These are phyloP conservation scores for Hemisphaericaspora nanyangensis DNA, from an alignment of 805 yeast genomes.

Conservation along the genomic window DNA sequence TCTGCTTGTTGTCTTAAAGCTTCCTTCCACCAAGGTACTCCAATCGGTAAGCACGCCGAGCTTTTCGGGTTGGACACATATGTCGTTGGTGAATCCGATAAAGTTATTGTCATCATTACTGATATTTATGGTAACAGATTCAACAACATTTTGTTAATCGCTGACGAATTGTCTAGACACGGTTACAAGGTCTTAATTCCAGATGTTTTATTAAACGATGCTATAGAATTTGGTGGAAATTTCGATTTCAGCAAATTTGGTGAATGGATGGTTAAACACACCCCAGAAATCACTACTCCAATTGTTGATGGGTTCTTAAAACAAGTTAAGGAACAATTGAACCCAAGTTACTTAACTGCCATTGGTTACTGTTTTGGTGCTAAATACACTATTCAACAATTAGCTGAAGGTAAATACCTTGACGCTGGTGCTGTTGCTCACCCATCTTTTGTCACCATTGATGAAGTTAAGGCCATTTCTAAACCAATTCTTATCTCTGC, in stretches of 20 bases:
- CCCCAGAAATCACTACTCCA: slow-evolving; percentile 42
- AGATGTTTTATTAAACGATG: slow-evolving; percentile 62
- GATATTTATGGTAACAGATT: slow-evolving; percentile 66
- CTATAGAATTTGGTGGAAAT: slow-evolving; percentile 14
- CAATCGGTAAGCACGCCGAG: slow-evolving; percentile 40
- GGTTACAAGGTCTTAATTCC: slow-evolving; percentile 64
- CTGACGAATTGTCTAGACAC: slow-evolving; percentile 64
- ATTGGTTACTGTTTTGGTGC: slow-evolving; percentile 89
- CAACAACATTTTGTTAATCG: slow-evolving; percentile 57
- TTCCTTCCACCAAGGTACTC: slow-evolving; percentile 47
- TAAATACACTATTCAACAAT: slow-evolving; percentile 55
- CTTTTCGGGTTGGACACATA: slow-evolving; percentile 41
- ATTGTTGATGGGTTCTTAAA: slow-evolving; percentile 47
- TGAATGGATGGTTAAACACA: slow-evolving; percentile 56
- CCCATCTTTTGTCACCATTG: slow-evolving; percentile 69
- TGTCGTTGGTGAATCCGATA: slow-evolving; percentile 31
- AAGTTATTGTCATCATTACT: slow-evolving; percentile 58
- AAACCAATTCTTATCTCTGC: slow-evolving; percentile 66
- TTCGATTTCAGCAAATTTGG: slow-evolving; percentile 10
- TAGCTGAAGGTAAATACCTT: slow-evolving; percentile 30
- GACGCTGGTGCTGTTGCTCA: slow-evolving; percentile 71
- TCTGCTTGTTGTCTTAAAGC: slow-evolving; percentile 45
- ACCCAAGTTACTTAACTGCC: slow-evolving; percentile 40
- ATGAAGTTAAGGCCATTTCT: slow-evolving; percentile 55
- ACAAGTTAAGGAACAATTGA: slow-evolving; percentile 36